phyloP scores from a whole-genome alignment of 208 protist species.

The Entamoeba histolytica region DNA sequence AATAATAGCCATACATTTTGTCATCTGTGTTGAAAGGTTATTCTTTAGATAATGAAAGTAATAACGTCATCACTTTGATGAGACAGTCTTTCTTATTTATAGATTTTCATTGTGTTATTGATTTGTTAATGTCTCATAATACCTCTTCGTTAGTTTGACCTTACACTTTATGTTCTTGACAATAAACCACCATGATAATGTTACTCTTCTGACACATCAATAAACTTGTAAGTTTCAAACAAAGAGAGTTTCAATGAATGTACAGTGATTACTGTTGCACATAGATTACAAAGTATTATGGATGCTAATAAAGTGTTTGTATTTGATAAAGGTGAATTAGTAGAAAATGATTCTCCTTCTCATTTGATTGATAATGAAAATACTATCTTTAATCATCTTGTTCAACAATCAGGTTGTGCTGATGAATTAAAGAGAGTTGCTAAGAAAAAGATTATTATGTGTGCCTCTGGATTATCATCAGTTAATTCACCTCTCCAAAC shows the following conservation, averaged over 20 bases:
- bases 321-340: constrained; percentile 38
- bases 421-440: not conserved
- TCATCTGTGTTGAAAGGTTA: no score
- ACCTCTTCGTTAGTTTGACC: no score
- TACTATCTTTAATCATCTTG: not conserved
- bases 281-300: constrained; percentile 23
- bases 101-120: no score
- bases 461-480: not conserved
- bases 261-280: constrained; percentile 21
- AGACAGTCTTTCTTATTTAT: no score
- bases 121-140: no score
- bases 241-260: not conserved
- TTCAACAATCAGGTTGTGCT: not conserved
- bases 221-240: no score
- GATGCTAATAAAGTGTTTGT: constrained; percentile 54
- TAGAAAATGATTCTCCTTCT: constrained; percentile 41
- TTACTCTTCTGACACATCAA: no score
- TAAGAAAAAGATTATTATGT: not conserved
- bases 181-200: no score
- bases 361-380: not conserved
- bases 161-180: no score
- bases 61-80: no score
- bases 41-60: no score
- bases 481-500: not conserved
- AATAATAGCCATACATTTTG: no score